phyloP scores from a whole-genome alignment of 495 filamentous ascomycete genomes.

The Neurospora pannonica region DNA sequence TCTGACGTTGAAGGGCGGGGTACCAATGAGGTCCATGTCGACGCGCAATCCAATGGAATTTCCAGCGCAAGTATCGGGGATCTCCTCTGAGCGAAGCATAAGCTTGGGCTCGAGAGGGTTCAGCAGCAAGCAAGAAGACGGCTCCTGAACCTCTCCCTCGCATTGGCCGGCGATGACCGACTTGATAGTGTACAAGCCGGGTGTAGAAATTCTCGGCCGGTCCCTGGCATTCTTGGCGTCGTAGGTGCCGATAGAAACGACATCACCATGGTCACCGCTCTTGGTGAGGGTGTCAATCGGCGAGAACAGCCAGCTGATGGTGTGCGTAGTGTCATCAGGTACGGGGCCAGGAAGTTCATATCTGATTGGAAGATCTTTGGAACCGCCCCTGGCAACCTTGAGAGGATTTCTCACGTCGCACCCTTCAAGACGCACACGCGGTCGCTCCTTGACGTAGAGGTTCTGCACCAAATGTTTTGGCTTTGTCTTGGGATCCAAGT shows the following conservation, averaged over 20 bases:
- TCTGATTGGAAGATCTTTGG: constrained; percentile 59
- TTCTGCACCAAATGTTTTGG: constrained; percentile 57
- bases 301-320: constrained; percentile 59
- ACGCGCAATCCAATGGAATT: constrained; percentile 84
- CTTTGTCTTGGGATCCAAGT: constrained; percentile 51
- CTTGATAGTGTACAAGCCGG: constrained; percentile 77
- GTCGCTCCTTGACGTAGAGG: constrained; percentile 81
- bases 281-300: constrained; percentile 52
- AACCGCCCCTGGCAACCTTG: constrained; percentile 65
- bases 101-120: constrained; percentile 86
- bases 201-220: constrained; percentile 52
- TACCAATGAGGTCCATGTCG: constrained; percentile 78
- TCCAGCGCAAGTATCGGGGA: constrained; percentile 88
- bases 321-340: constrained; percentile 46
- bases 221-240: constrained; percentile 41
- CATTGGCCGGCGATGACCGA: constrained; percentile 72
- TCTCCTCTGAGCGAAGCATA: constrained; percentile 60
- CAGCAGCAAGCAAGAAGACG: constrained; percentile 77
- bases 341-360: constrained; percentile 52
- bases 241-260: constrained; percentile 42
- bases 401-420: constrained; percentile 75
- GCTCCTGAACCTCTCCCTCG: constrained; percentile 80
- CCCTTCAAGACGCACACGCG: constrained; percentile 55
- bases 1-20: constrained; percentile 71
- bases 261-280: constrained; percentile 52